These are phyloP conservation scores for Neopestalotiopsis sp. DNA, from an alignment of 2,329 filamentous ascomycete genomes.

Conservation along the genomic window DNA sequence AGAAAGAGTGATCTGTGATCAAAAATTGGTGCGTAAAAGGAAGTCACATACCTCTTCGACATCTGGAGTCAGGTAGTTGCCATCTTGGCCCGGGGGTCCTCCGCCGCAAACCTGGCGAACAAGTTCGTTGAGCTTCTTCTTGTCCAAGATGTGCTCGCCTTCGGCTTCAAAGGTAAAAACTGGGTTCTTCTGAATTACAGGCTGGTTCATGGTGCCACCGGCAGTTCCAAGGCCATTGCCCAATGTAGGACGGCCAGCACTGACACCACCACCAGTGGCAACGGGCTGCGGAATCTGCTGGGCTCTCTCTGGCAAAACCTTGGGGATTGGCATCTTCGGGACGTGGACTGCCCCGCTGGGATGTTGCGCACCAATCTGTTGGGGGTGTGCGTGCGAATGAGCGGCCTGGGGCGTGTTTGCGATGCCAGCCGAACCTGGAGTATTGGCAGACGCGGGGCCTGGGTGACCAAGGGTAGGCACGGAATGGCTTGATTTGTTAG, in stretches of 20 bases:
- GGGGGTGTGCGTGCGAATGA: slow-evolving; percentile 54
- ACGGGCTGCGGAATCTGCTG: slow-evolving; percentile 77
- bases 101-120: slow-evolving; percentile 92
- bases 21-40: neutral
- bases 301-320: slow-evolving; percentile 72
- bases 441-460: slow-evolving; percentile 30
- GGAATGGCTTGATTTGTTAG: slow-evolving; percentile 26
- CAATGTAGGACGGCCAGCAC: slow-evolving; percentile 79
- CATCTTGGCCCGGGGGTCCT: slow-evolving; percentile 72
- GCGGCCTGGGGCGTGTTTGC: slow-evolving; percentile 39
- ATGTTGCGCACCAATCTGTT: slow-evolving; percentile 23
- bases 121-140: slow-evolving; percentile 95
- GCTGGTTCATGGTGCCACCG: slow-evolving; percentile 85
- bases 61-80: slow-evolving; percentile 83
- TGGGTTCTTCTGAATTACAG: slow-evolving; percentile 80
- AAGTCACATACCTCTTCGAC: slow-evolving; percentile 81
- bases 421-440: slow-evolving; percentile 30
- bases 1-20: too few species aligned
- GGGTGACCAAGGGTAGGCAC: slow-evolving; percentile 25
- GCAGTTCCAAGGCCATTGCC: slow-evolving; percentile 77
- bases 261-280: slow-evolving; percentile 64
- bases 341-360: slow-evolving; percentile 44
- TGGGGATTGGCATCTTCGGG: slow-evolving; percentile 82
- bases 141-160: slow-evolving; percentile 91
- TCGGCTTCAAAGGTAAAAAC: slow-evolving; percentile 89